Conservation (phyloP, 768 basidiomycete genomes). For the Pisolithus marmoratus region DNA sequence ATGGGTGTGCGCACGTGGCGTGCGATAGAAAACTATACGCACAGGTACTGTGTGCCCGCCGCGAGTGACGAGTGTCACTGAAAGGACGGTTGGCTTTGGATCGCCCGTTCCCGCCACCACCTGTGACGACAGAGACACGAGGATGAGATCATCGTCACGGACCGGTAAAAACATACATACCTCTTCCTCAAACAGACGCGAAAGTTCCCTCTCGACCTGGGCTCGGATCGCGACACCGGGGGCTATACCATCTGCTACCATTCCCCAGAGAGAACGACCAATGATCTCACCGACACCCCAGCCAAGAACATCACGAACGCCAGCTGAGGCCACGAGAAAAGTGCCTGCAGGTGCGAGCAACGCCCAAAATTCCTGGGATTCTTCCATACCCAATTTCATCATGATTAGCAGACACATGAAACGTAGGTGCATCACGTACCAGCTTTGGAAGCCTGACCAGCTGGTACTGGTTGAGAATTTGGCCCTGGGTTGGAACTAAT, state of each 20-base stretch:
- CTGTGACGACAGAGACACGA: background rate
- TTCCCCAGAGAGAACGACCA: slow-evolving; percentile 39
- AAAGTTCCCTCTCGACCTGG: slow-evolving; percentile 23
- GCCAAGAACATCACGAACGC: slow-evolving; percentile 60
- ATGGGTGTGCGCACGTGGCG: slow-evolving; percentile 14
- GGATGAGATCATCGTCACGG: background rate
- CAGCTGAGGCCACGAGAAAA: slow-evolving; percentile 45
- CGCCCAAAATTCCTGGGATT: slow-evolving; percentile 47
- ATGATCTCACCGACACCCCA: slow-evolving; percentile 50
- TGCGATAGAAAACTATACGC: slow-evolving; percentile 34
- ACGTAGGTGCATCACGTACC: slow-evolving; percentile 8
- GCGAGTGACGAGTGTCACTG: slow-evolving; percentile 34
- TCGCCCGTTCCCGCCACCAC: slow-evolving; percentile 7
- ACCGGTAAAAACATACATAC: slow-evolving; percentile 7
- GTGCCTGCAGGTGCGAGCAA: slow-evolving; percentile 40
- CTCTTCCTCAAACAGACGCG: slow-evolving; percentile 12
- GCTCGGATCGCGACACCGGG: slow-evolving; percentile 9
- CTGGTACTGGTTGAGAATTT: background rate
- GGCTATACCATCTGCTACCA: slow-evolving; percentile 25
- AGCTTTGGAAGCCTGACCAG: slow-evolving; percentile 19
- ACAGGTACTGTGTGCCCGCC: slow-evolving; percentile 27
- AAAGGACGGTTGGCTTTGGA: slow-evolving; percentile 15
- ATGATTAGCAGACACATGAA: background rate
- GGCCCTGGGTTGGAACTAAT: background rate
- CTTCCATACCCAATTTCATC: background rate